Percentiles rank a stretch among this genome's conserved stretches.
Conservation (phyloP, 257 asterid genomes). For the Lavandula angustifolia region DNA sequence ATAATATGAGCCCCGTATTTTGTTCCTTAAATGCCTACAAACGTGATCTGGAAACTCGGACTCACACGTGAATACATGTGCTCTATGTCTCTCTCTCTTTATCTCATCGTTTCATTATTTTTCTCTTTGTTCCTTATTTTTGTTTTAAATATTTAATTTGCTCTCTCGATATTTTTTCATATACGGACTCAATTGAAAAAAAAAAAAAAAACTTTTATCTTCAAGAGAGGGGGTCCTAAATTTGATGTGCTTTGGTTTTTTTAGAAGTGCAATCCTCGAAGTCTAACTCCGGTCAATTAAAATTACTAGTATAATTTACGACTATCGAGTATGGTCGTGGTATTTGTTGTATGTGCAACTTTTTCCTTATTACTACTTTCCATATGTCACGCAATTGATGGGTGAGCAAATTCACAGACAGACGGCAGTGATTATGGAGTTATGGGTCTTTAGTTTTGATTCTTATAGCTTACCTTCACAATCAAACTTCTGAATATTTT, state of each 20-base stretch:
- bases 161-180: too few species aligned
- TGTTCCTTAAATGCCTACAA: conserved; percentile 33
- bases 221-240: not conserved
- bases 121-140: too few species aligned
- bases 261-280: not conserved
- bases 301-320: not conserved
- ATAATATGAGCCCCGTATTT: conserved; percentile 27
- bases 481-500: conserved; percentile 6
- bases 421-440: conserved; percentile 11
- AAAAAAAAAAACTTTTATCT: too few species aligned
- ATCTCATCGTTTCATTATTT: not conserved
- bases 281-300: not conserved
- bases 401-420: conserved; percentile 1
- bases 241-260: too few species aligned
- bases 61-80: conserved; percentile 46
- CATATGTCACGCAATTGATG: conserved; percentile 14
- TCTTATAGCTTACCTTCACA: conserved; percentile 19
- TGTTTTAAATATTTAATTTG: too few species aligned
- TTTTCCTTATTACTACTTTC: not conserved
- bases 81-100: not conserved
- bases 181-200: too few species aligned
- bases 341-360: conserved; percentile 5
- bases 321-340: not conserved
- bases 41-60: conserved; percentile 39
- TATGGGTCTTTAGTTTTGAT: conserved; percentile 6